Percentiles rank a stretch among this genome's conserved stretches.
Evolutionary conservation across 2,329 filamentous ascomycete species (phyloP).

Genomic region (Fusarium sp.): DNA sequence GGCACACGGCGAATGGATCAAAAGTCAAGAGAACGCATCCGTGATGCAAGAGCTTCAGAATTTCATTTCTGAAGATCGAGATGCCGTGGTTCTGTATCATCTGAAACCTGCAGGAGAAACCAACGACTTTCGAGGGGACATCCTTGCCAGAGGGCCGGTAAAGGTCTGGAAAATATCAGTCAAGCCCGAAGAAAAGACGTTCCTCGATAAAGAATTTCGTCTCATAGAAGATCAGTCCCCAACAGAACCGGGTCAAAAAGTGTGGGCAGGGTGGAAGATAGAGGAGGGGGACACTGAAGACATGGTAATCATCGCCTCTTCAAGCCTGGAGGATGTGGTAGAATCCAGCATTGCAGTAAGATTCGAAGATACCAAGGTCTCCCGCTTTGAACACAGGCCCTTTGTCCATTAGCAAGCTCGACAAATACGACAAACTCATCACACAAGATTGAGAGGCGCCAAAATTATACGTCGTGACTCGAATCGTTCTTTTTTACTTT

Average conservation of each 20-base stretch:
- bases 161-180: conserved; percentile 56
- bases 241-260: conserved; percentile 50
- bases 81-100: conserved; percentile 59
- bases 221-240: conserved; percentile 52
- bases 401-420: conserved; percentile 41
- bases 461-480: conserved; percentile 47
- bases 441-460: conserved; percentile 18
- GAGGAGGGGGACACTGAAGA: conserved; percentile 57
- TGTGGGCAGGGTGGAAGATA: conserved; percentile 60
- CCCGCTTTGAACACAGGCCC: conserved; percentile 46
- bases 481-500: conserved; percentile 54
- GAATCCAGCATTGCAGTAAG: conserved; percentile 46
- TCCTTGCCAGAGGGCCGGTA: conserved; percentile 50
- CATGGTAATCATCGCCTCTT: conserved; percentile 59
- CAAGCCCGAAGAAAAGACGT: conserved; percentile 49
- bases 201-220: conserved; percentile 55
- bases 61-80: conserved; percentile 53
- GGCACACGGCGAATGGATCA: conserved; percentile 61
- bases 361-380: conserved; percentile 37
- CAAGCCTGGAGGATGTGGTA: conserved; percentile 55
- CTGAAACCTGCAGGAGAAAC: conserved; percentile 53
- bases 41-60: conserved; percentile 53
- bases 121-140: conserved; percentile 45
- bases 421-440: conserved; percentile 21
- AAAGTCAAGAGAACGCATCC: conserved; percentile 57